Evolutionary conservation across 768 basidiomycete genomes (phyloP).

Genomic region (Polyporus arcularius): DNA sequence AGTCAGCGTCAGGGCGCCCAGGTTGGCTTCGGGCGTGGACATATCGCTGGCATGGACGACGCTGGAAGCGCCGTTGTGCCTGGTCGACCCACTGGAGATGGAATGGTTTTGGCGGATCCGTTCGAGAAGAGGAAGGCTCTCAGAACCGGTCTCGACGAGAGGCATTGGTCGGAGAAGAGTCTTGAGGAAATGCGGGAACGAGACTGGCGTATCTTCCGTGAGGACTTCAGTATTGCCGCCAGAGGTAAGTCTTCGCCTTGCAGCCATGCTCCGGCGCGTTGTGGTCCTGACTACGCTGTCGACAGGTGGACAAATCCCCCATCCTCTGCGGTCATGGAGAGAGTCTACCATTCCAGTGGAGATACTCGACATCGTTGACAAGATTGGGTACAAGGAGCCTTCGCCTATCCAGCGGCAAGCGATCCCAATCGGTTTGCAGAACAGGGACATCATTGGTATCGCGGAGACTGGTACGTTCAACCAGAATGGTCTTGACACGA

Average conservation of each 20-base stretch:
- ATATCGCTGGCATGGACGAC: slow-evolving; percentile 86
- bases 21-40: slow-evolving; percentile 86
- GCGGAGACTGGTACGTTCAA: slow-evolving; percentile 85
- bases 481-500: not conserved
- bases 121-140: slow-evolving; percentile 82
- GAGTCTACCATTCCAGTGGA: slow-evolving; percentile 82
- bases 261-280: not conserved
- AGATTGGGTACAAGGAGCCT: slow-evolving; percentile 96
- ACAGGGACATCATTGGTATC: slow-evolving; percentile 96
- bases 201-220: slow-evolving; percentile 98
- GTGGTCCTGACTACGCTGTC: slow-evolving; percentile 1
- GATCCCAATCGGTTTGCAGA: slow-evolving; percentile 97
- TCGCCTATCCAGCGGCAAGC: slow-evolving; percentile 97
- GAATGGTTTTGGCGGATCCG: slow-evolving; percentile 68
- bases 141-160: slow-evolving; percentile 84
- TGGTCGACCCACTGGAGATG: slow-evolving; percentile 37
- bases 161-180: slow-evolving; percentile 97
- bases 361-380: slow-evolving; percentile 83
- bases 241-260: slow-evolving; percentile 55
- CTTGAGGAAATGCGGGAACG: slow-evolving; percentile 93
- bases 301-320: slow-evolving; percentile 88
- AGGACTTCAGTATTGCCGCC: slow-evolving; percentile 96
- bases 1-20: slow-evolving; percentile 78
- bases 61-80: slow-evolving; percentile 47
- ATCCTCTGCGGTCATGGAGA: slow-evolving; percentile 89